Conservation (phyloP, 1,284 basidiomycete species). For the Wallemia mellicola region DNA sequence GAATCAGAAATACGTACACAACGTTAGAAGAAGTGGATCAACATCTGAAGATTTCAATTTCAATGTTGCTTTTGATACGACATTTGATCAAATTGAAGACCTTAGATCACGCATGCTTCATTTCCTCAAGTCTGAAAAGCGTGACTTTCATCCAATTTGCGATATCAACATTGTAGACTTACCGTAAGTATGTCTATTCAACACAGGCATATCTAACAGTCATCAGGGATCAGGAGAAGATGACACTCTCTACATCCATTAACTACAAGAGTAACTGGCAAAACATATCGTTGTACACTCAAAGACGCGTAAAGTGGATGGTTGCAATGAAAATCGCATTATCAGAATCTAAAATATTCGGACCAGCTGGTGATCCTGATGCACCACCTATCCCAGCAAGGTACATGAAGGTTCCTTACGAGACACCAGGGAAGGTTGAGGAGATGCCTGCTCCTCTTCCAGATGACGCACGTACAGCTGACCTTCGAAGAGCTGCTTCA, state of each 20-base stretch:
- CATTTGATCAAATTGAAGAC: conserved; percentile 50
- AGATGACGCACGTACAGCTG: background rate
- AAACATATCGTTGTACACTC: conserved; percentile 38
- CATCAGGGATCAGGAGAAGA: conserved; percentile 31
- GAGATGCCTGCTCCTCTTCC: background rate
- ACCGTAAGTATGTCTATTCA: background rate
- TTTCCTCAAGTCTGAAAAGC: conserved; percentile 29
- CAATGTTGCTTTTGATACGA: conserved; percentile 47
- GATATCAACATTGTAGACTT: conserved; percentile 12
- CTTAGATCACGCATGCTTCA: conserved; percentile 50
- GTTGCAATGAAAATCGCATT: conserved; percentile 9
- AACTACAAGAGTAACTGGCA: conserved; percentile 77
- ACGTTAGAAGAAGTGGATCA: conserved; percentile 33
- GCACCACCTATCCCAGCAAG: background rate
- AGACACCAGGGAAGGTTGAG: background rate
- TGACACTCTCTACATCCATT: conserved; percentile 51
- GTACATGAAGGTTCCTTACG: conserved; percentile 1
- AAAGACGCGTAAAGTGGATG: conserved; percentile 10
- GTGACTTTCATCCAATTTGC: conserved; percentile 13
- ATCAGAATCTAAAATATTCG: conserved; percentile 8
- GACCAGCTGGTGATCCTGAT: conserved; percentile 7
- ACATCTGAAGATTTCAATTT: conserved; percentile 51
- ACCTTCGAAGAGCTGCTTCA: background rate
- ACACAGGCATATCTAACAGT: background rate
- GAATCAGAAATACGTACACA: conserved; percentile 36